phyloP scores from a whole-genome alignment of 768 basidiomycete genomes.

The Termitomyces sp. region DNA sequence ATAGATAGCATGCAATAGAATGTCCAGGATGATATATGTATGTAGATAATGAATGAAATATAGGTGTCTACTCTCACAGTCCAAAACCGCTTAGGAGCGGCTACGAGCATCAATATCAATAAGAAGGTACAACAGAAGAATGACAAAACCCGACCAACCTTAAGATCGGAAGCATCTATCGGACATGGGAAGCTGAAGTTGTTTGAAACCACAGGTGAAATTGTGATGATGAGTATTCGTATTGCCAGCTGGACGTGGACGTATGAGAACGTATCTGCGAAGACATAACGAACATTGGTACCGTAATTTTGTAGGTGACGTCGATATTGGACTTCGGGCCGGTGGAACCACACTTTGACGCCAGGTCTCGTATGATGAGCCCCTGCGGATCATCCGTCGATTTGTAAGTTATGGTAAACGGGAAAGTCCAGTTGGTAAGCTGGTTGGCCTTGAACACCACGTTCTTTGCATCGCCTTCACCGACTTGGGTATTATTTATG shows the following conservation, averaged over 20 bases:
- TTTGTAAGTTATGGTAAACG: constrained; percentile 63
- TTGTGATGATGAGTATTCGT: constrained; percentile 54
- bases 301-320: constrained; percentile 64
- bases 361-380: constrained; percentile 55
- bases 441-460: constrained; percentile 45
- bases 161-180: constrained; percentile 27
- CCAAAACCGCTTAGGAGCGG: constrained; percentile 11
- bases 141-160: constrained; percentile 16
- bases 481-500: constrained; percentile 62
- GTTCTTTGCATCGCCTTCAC: constrained; percentile 47
- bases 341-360: constrained; percentile 51
- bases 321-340: constrained; percentile 42
- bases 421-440: constrained; percentile 68
- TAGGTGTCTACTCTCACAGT: background rate
- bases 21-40: constrained; percentile 1
- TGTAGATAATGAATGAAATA: background rate
- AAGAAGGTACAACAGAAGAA: background rate
- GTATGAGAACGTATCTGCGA: background rate
- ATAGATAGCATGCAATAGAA: background rate
- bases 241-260: constrained; percentile 46
- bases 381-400: constrained; percentile 44
- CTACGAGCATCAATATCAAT: background rate
- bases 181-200: constrained; percentile 63
- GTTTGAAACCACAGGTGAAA: constrained; percentile 63
- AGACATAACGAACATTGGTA: constrained; percentile 21